phyloP scores from a whole-genome alignment of 139 green algal species.

The Asterochloris erici region DNA sequence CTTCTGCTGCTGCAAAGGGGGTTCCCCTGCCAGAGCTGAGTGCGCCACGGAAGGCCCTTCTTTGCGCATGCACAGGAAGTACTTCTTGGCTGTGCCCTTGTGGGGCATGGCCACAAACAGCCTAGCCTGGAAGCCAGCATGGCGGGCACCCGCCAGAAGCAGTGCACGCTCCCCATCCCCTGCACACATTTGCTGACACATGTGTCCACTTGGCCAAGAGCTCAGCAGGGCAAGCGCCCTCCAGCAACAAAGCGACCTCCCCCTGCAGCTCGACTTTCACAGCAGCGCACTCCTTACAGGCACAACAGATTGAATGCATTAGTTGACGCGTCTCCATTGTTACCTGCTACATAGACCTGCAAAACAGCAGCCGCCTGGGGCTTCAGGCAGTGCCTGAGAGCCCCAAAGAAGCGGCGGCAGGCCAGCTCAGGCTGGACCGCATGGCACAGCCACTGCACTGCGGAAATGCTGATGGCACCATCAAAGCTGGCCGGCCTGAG shows the following conservation, averaged over 20 bases:
- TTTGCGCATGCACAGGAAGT: conserved; percentile 23
- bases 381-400: conserved; percentile 16
- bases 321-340: not conserved
- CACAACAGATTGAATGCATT: not conserved
- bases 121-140: conserved; percentile 19
- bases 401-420: conserved; percentile 12
- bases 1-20: no score
- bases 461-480: conserved; percentile 73
- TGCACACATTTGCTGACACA: not conserved
- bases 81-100: conserved; percentile 35
- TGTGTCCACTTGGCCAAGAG: not conserved
- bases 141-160: conserved; percentile 18
- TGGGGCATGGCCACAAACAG: conserved; percentile 37
- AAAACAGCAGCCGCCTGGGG: conserved; percentile 10
- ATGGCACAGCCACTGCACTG: conserved; percentile 45
- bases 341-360: conserved; percentile 38
- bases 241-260: not conserved
- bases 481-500: conserved; percentile 67
- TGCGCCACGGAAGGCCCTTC: not conserved
- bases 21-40: no score
- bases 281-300: not conserved
- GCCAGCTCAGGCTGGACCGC: not conserved
- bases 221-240: not conserved
- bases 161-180: conserved; percentile 23
- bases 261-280: not conserved